phyloP scores from a whole-genome alignment of 2,329 filamentous ascomycete species.

The Aureobasidium leucospermi region DNA sequence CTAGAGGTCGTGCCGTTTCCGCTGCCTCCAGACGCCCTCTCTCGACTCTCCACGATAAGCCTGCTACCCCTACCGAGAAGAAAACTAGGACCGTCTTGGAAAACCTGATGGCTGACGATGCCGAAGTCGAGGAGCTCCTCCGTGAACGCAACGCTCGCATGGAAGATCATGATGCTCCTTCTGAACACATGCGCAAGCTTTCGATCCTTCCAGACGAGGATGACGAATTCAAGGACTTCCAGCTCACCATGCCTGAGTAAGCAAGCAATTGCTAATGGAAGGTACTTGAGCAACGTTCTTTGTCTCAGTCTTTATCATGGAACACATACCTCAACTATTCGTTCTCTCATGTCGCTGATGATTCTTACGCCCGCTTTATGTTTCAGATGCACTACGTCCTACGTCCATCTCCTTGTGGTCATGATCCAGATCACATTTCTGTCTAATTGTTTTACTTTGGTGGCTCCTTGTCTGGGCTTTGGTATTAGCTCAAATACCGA shows the following conservation, averaged over 20 bases:
- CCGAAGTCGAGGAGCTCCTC: slow-evolving; percentile 21
- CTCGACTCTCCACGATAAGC: slow-evolving; percentile 11
- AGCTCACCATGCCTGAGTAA: slow-evolving; percentile 14
- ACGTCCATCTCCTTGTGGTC: not conserved
- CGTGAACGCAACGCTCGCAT: not conserved
- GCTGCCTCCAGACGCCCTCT: slow-evolving; percentile 28
- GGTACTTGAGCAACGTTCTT: not conserved
- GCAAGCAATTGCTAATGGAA: not conserved
- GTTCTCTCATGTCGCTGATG: slow-evolving; percentile 7
- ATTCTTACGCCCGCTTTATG: slow-evolving; percentile 1
- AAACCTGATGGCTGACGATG: slow-evolving; percentile 7
- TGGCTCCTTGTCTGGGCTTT: not conserved
- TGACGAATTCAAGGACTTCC: slow-evolving; percentile 19
- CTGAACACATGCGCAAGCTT: slow-evolving; percentile 11
- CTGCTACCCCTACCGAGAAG: slow-evolving; percentile 15
- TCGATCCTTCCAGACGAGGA: slow-evolving; percentile 18
- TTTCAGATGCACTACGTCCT: not conserved
- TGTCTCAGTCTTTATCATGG: not conserved
- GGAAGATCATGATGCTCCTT: not conserved
- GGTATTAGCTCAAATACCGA: not conserved
- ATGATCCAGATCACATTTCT: not conserved
- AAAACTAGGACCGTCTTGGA: slow-evolving; percentile 6
- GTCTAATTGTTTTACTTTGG: not conserved
- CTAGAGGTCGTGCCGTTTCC: slow-evolving; percentile 58
- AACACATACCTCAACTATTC: not conserved